Conservation (phyloP, 306 rosid genomes). For the Argentina anserina region DNA sequence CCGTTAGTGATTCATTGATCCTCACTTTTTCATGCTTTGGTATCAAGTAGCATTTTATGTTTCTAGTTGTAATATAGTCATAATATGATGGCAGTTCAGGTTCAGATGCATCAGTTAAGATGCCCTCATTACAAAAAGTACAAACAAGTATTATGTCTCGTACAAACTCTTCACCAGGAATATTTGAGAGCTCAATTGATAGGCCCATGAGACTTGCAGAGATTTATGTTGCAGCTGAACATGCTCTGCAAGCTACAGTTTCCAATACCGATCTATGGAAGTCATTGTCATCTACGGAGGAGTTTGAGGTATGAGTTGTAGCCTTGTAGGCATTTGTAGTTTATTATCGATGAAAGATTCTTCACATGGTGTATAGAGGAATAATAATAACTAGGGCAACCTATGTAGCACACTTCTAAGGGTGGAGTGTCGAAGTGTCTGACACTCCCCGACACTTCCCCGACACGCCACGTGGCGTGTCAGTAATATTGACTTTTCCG, state of each 20-base stretch:
- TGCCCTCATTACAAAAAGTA: slow-evolving; percentile 57
- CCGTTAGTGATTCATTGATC: slow-evolving; percentile 20
- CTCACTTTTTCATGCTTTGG: background rate
- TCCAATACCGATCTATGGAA: slow-evolving; percentile 58
- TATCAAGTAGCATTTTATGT: slow-evolving; percentile 12
- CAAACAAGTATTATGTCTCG: slow-evolving; percentile 67
- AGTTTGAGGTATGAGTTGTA: slow-evolving; percentile 70
- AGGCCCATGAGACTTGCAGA: slow-evolving; percentile 99
- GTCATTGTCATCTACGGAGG: slow-evolving; percentile 73
- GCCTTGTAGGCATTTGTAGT: slow-evolving; percentile 11
- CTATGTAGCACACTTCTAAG: too few species aligned
- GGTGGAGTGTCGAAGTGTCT: too few species aligned
- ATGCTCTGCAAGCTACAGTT: slow-evolving; percentile 74
- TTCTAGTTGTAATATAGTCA: slow-evolving; percentile 33
- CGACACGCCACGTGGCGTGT: too few species aligned
- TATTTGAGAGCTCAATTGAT: slow-evolving; percentile 70
- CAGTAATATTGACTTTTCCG: too few species aligned
- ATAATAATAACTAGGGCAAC: too few species aligned
- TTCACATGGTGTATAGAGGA: too few species aligned
- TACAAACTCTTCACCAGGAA: slow-evolving; percentile 89
- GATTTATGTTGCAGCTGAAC: slow-evolving; percentile 83
- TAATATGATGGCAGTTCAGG: slow-evolving; percentile 77
- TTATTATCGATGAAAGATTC: background rate
- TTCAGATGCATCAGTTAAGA: slow-evolving; percentile 54
- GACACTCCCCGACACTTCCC: too few species aligned